Percentiles rank a stretch among this genome's conserved stretches.
These are phyloP conservation scores for Barbarea vulgaris DNA, from an alignment of 345 rosid species.

Conservation along the genomic window DNA sequence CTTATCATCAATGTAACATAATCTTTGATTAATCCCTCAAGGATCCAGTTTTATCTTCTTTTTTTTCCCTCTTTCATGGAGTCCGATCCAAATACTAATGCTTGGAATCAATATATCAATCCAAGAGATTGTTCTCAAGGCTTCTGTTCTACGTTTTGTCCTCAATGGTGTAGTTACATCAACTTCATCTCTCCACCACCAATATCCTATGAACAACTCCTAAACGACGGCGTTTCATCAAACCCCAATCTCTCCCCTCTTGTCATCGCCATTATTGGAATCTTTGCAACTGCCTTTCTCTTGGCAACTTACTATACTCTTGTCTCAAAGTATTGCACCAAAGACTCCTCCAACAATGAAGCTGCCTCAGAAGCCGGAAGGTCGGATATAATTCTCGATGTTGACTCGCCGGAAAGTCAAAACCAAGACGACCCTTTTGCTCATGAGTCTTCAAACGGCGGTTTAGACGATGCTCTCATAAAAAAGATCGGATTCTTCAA, in stretches of 20 bases:
- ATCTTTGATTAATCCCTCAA: constrained; percentile 12
- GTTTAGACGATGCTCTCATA: constrained; percentile 77
- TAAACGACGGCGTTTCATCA: constrained; percentile 47
- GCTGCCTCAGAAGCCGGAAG: constrained; percentile 39
- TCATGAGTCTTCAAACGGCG: constrained; percentile 70
- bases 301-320: constrained; percentile 72
- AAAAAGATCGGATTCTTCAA: constrained; percentile 65
- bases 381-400: constrained; percentile 38
- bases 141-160: constrained; percentile 71
- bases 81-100: constrained; percentile 44
- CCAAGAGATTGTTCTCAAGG: constrained; percentile 78
- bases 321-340: constrained; percentile 69
- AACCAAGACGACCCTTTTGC: constrained; percentile 44
- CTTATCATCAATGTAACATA: constrained; percentile 5
- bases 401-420: constrained; percentile 45
- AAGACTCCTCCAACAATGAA: constrained; percentile 22
- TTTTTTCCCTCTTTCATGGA: constrained; percentile 33
- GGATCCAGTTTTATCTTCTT: not conserved
- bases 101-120: constrained; percentile 59
- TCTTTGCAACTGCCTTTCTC: constrained; percentile 80
- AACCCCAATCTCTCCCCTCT: constrained; percentile 74
- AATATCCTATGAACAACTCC: constrained; percentile 37
- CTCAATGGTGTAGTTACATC: constrained; percentile 76
- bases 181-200: constrained; percentile 70
- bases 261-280: constrained; percentile 72